Evolutionary conservation across 2,329 filamentous ascomycete genomes (phyloP), one percentile per base, ranked within the genome.

Genomic region (Stachybotrys elegans): DNA sequence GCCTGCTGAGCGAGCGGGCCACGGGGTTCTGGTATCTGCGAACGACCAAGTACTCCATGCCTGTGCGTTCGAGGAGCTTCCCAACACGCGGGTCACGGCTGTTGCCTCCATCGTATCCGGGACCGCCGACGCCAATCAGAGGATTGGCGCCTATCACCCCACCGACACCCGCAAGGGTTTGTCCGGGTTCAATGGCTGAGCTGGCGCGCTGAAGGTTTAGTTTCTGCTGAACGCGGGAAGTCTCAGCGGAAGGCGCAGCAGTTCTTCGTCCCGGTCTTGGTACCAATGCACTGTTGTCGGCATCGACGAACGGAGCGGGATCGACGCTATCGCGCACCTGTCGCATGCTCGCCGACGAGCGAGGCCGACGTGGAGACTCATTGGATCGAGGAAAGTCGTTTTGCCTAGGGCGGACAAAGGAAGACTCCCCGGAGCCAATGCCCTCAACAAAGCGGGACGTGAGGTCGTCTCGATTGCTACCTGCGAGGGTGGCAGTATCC

Each of bases 41-140:
- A 25, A 89, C 82, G 8, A 87, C 84, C n/a, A 83, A 72, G 59
- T 88, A 88, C 57, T 88, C 84, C 63, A 85, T 78, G 14, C 81
- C 81, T 1, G 84, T 85, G 38, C 81, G 75, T 58, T 88, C 84
- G 43, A 88, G 74, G 40, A 84, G 73, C 57, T 79, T 77, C 54
- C 75, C 71, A 22, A 86, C 72, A 5, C 83, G 74, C 2, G 82
- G 82, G 54, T 87, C 83, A 14, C 75, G 67, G 38, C 73, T 69
- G 46, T 54, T 62, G 25, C 57, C 59, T 12, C 68, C 71, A 45
- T 81, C 79, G 48, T 78, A 79, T n/a, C 71, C 73, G 6, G 71
- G 70, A 4, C 72, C 75, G 9, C 75, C 71, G 4, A 77, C 74
- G 14, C 75, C 73, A 19, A 78, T 69, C 19, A 79, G 56, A 0